Conservation (phyloP, 2,329 filamentous ascomycete species). For the Xylaria sp. region DNA sequence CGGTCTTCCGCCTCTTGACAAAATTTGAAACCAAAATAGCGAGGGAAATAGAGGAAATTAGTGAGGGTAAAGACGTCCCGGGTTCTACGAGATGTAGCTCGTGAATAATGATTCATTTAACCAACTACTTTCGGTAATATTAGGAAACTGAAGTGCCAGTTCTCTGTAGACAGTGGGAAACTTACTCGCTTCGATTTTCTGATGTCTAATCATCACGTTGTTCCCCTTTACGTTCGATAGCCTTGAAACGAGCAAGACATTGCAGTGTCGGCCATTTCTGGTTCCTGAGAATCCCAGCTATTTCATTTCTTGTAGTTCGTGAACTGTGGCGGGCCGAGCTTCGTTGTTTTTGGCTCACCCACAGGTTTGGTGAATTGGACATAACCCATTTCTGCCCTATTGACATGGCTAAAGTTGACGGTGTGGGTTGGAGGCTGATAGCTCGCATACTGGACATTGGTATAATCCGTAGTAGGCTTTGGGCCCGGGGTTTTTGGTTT, state of each 20-base stretch:
- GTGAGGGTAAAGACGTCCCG: too few species aligned
- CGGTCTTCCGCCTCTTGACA: neutral
- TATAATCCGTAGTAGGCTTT: neutral
- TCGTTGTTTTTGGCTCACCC: slow-evolving; percentile 12
- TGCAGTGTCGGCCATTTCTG: neutral
- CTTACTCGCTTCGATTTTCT: neutral
- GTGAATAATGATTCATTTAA: neutral
- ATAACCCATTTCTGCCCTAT: neutral
- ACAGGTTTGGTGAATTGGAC: slow-evolving; percentile 13
- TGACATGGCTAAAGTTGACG: slow-evolving; percentile 10
- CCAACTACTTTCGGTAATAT: neutral
- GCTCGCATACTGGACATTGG: slow-evolving; percentile 13
- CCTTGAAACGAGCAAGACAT: neutral
- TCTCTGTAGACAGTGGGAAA: neutral
- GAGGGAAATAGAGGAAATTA: neutral
- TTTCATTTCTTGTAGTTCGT: slow-evolving; percentile 6
- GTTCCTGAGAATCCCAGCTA: neutral
- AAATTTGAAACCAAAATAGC: neutral
- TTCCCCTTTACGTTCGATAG: neutral
- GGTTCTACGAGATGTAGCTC: neutral
- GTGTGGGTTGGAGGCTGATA: neutral
- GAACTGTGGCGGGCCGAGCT: neutral
- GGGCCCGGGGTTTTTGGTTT: neutral
- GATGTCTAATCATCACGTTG: neutral
- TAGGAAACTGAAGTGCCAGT: neutral